Evolutionary conservation across 306 rosid species (phyloP).

Genomic region (Crotalaria pallida): DNA sequence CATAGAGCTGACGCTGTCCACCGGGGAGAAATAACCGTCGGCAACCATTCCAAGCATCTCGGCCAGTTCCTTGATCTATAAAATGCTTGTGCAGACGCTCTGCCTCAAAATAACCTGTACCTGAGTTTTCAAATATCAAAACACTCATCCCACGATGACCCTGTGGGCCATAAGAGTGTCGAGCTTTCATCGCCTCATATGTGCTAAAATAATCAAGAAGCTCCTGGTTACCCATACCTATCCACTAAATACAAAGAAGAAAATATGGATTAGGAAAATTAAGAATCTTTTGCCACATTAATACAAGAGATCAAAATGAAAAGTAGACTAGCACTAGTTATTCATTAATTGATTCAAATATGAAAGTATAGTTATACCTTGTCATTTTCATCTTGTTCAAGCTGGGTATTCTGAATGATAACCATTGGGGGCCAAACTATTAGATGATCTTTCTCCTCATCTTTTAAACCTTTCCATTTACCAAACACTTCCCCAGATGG

Average conservation of each 20-base stretch:
- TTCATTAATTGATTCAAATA: background rate
- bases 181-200: conserved; percentile 54
- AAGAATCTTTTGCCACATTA: background rate
- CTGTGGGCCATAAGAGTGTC: conserved; percentile 83
- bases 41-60: conserved; percentile 51
- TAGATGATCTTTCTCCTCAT: conserved; percentile 61
- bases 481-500: conserved; percentile 75
- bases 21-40: conserved; percentile 42
- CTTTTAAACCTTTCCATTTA: conserved; percentile 71
- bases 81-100: conserved; percentile 78
- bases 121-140: conserved; percentile 75
- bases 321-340: background rate
- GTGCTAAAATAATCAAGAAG: conserved; percentile 58
- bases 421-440: conserved; percentile 95
- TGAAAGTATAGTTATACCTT: conserved; percentile 36
- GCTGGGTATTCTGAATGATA: conserved; percentile 59
- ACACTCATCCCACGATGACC: conserved; percentile 92
- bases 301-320: background rate
- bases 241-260: conserved; percentile 41
- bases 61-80: conserved; percentile 57
- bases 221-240: conserved; percentile 83
- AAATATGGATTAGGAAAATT: background rate
- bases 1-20: conserved; percentile 74
- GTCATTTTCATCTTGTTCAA: conserved; percentile 66
- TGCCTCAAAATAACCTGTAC: conserved; percentile 73